These are phyloP conservation scores for Ilyonectria sp. DNA, from an alignment of 2,329 filamentous ascomycete species.

Conservation along the genomic window DNA sequence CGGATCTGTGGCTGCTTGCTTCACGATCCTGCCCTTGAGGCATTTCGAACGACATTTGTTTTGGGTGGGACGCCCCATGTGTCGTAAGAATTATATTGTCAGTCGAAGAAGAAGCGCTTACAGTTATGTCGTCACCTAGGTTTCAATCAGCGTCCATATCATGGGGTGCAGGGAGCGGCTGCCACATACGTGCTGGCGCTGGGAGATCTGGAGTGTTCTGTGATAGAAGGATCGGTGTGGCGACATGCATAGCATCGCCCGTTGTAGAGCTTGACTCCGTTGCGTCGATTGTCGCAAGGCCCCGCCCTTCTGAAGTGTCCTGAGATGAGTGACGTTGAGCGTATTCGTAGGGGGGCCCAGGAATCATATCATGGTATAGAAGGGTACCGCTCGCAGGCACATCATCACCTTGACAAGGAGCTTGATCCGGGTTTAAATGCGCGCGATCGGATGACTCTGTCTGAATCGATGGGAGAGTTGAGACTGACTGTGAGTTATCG, in stretches of 20 bases:
- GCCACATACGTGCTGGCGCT: not conserved
- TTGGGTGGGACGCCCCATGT: not conserved
- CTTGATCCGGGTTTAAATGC: not conserved
- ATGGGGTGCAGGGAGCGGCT: not conserved
- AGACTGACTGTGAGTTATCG: too few relatives aligned
- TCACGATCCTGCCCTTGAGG: too few relatives aligned
- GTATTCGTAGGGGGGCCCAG: not conserved
- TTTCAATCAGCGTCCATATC: not conserved
- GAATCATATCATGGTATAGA: not conserved
- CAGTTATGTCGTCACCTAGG: conserved; percentile 1
- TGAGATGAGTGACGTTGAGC: not conserved
- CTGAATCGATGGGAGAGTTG: too few relatives aligned
- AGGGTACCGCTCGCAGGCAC: not conserved
- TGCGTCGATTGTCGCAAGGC: not conserved
- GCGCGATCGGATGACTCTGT: not conserved
- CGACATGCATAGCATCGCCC: not conserved
- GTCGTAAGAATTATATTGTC: not conserved
- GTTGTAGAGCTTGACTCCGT: not conserved
- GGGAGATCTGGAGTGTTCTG: not conserved
- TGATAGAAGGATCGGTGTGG: conserved; percentile 4
- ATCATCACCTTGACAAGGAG: conserved; percentile 4
- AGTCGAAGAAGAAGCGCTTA: not conserved
- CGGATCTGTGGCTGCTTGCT: not conserved
- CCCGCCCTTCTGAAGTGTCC: not conserved
- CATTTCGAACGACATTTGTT: not conserved